These are phyloP conservation scores for Fusarium guadeloupense DNA, from an alignment of 2,329 filamentous ascomycete species.

Conservation along the genomic window DNA sequence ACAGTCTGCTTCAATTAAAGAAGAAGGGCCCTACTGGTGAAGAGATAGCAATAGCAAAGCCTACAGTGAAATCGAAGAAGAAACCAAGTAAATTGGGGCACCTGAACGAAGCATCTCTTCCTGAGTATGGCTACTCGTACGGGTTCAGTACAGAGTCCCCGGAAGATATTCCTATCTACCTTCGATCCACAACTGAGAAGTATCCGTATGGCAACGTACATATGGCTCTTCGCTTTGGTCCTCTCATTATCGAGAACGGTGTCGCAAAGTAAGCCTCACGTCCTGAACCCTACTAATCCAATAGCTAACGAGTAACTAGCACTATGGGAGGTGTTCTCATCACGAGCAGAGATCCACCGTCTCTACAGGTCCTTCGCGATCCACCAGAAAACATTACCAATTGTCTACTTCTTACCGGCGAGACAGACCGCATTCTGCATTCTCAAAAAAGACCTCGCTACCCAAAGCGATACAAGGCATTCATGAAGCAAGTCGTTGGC, in stretches of 20 bases:
- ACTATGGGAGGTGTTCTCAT: slow-evolving; percentile 39
- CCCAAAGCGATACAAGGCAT: slow-evolving; percentile 48
- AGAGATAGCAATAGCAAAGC: background rate
- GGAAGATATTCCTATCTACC: slow-evolving; percentile 43
- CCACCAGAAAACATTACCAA: slow-evolving; percentile 12
- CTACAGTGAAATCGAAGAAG: background rate
- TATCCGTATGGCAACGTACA: slow-evolving; percentile 49
- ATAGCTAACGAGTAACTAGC: slow-evolving; percentile 12
- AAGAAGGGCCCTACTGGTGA: slow-evolving; percentile 1
- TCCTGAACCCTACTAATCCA: fast-evolving
- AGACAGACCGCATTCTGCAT: slow-evolving; percentile 25
- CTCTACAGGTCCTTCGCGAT: slow-evolving; percentile 32
- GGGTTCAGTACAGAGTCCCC: slow-evolving; percentile 18
- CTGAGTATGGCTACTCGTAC: slow-evolving; percentile 35
- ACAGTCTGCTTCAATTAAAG: slow-evolving; percentile 14
- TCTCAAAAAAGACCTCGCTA: slow-evolving; percentile 27
- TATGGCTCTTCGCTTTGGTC: slow-evolving; percentile 50
- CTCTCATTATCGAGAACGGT: slow-evolving; percentile 52
- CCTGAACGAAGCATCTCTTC: slow-evolving; percentile 7
- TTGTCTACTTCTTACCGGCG: slow-evolving; percentile 37
- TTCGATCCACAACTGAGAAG: slow-evolving; percentile 40
- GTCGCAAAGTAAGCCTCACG: slow-evolving; percentile 45
- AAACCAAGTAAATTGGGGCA: slow-evolving; percentile 8
- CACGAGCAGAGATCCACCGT: slow-evolving; percentile 38
- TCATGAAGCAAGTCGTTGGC: slow-evolving; percentile 54